Conservation (phyloP, 768 basidiomycete genomes). For the Psilocybe subaeruginosa region DNA sequence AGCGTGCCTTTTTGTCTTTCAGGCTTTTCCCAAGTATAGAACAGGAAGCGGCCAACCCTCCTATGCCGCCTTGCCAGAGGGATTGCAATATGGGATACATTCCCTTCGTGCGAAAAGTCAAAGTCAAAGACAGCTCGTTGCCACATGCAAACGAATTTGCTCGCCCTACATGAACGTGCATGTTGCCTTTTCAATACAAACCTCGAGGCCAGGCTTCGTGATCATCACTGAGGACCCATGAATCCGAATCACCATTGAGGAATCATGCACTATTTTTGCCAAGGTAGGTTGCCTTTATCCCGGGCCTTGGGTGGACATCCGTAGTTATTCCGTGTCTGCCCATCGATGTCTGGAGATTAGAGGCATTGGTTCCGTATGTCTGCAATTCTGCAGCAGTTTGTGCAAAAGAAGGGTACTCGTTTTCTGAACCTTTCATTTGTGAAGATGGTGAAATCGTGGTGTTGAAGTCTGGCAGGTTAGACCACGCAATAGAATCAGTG, state of each 20-base stretch:
- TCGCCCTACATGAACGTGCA: neutral
- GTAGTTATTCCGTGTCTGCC: neutral
- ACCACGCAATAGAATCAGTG: neutral
- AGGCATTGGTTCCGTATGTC: no score
- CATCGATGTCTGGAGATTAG: no score
- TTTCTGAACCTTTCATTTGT: no score
- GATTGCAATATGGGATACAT: neutral
- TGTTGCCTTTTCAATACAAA: neutral
- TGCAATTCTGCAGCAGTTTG: no score
- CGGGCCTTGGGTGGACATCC: neutral
- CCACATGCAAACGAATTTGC: slow-evolving; percentile 1
- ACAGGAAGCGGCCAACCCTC: neutral
- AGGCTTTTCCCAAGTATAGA: neutral
- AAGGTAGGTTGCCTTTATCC: neutral
- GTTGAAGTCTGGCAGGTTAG: no score
- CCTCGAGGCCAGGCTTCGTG: neutral
- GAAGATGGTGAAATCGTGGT: no score
- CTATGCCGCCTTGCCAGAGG: neutral
- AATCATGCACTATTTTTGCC: neutral
- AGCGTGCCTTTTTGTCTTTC: slow-evolving; percentile 12
- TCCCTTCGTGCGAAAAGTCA: neutral
- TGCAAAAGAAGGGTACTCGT: no score
- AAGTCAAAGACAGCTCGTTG: neutral
- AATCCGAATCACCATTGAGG: neutral
- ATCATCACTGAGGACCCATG: neutral